Evolutionary conservation across 352 stramenopile species (phyloP), one percentile per base, ranked within the genome.

Genomic region (Globisporangium camurandrum): DNA sequence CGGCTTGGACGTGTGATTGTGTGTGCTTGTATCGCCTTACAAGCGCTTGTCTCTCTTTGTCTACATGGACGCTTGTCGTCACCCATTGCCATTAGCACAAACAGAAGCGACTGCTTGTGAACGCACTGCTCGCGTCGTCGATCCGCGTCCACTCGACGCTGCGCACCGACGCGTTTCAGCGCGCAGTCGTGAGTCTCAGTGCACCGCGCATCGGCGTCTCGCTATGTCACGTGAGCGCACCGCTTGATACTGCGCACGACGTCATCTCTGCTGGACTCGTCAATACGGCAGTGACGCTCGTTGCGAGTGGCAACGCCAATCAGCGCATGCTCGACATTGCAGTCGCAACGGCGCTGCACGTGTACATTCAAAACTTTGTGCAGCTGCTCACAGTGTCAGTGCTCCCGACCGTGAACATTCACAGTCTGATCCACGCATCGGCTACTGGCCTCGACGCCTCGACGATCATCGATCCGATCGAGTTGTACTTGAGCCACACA

Each of bases 351-450:
- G 58, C 57, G 6, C 14, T 86, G 16, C 71, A 86, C 61, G 61
- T 86, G 10, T 72, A 72, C 20, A 58, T 85, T 44, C 75, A 91
- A 34, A 91, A 88, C 42, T 75, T 91, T 51, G 67, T 63, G 26
- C 80, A 91, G 47, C 52, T 91, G 11, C 48, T 88, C 38, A 86
- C 73, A 26, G 68, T 86, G 10, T 80, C 77, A 3, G 69, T 91
- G 33, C 53, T 91, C 17, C 72, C 75, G 20, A 66, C 57, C 12
- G 71, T 82, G 27, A 62, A 54, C 6, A 49, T 88, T 30, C 61
- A 85, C 23, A 62, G 48, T 12, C 70, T 79, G 49, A 40, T 75
- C 55, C 59, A 67, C 16, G 54, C 55, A 20, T 61, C 62, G 19
- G 30, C 49, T 11, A 59, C 51, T 11, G 66, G 76, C 0, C 41